Conservation (phyloP, 345 rosid species). For the Hibiscus syriacus region DNA sequence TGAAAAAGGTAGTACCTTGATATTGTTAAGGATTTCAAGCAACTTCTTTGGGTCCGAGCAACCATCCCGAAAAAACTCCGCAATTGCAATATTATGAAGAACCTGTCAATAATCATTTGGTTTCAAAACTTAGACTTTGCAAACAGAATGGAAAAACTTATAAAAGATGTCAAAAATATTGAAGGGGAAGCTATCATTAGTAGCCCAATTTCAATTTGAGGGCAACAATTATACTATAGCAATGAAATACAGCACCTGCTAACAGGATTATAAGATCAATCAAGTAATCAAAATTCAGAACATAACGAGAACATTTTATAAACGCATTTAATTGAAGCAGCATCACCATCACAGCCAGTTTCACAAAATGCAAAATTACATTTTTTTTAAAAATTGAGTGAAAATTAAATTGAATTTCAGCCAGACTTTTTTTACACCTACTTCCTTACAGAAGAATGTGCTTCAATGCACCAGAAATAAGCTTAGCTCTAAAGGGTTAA, state of each 20-base stretch:
- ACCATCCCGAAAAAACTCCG: conserved; percentile 61
- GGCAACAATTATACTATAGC: neutral
- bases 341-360: no score
- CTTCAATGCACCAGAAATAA: no score
- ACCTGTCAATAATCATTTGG: conserved; percentile 39
- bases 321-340: neutral
- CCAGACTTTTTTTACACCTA: no score
- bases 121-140: conserved; percentile 5
- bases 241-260: neutral
- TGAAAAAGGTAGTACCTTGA: conserved; percentile 46
- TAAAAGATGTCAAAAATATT: no score
- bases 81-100: conserved; percentile 84
- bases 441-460: no score
- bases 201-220: neutral
- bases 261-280: neutral
- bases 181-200: neutral
- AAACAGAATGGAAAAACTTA: neutral
- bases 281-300: neutral
- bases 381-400: no score
- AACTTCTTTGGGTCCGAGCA: conserved; percentile 71
- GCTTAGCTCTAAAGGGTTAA: no score
- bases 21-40: conserved; percentile 55
- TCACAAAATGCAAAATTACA: no score
- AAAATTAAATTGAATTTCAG: no score
- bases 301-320: neutral